phyloP scores from a whole-genome alignment of 2,329 filamentous ascomycete species.

The Tolypocladium pustulatum region DNA sequence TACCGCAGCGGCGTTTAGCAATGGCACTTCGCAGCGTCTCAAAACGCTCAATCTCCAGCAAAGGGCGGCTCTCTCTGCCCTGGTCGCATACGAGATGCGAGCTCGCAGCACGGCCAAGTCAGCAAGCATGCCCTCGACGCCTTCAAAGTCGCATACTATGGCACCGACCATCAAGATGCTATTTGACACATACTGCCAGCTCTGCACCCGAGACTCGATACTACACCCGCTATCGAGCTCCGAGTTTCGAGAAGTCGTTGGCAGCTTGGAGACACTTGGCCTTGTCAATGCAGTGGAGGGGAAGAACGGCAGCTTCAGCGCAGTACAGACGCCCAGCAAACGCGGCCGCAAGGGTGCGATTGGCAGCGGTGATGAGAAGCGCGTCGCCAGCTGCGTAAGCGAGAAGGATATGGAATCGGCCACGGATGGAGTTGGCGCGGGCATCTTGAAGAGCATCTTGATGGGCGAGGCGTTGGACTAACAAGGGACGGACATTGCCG shows the following conservation, averaged over 20 bases:
- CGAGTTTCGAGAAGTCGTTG: conserved; percentile 88
- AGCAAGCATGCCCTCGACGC: conserved; percentile 33
- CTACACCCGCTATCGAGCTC: conserved; percentile 82
- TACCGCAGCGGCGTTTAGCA: conserved; percentile 80
- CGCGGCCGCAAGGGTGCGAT: conserved; percentile 47
- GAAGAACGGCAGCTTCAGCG: conserved; percentile 56
- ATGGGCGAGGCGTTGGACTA: conserved; percentile 50
- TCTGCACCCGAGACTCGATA: conserved; percentile 81
- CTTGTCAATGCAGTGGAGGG: conserved; percentile 62
- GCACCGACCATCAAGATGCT: conserved; percentile 77
- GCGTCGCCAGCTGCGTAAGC: conserved; percentile 69
- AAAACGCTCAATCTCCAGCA: conserved; percentile 89
- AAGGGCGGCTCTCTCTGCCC: conserved; percentile 83
- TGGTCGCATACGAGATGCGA: conserved; percentile 77
- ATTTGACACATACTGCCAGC: conserved; percentile 70
- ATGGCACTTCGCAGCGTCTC: conserved; percentile 75
- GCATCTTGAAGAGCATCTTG: conserved; percentile 52
- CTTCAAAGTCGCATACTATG: conserved; percentile 47
- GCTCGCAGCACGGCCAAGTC: conserved; percentile 41
- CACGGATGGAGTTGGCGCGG: conserved; percentile 50
- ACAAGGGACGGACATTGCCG: not conserved
- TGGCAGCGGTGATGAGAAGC: conserved; percentile 58
- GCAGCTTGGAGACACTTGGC: conserved; percentile 79
- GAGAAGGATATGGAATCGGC: conserved; percentile 67
- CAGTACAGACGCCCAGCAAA: conserved; percentile 60